Conservation (phyloP, 495 filamentous ascomycete species). For the Aspergillus kassunensis region DNA sequence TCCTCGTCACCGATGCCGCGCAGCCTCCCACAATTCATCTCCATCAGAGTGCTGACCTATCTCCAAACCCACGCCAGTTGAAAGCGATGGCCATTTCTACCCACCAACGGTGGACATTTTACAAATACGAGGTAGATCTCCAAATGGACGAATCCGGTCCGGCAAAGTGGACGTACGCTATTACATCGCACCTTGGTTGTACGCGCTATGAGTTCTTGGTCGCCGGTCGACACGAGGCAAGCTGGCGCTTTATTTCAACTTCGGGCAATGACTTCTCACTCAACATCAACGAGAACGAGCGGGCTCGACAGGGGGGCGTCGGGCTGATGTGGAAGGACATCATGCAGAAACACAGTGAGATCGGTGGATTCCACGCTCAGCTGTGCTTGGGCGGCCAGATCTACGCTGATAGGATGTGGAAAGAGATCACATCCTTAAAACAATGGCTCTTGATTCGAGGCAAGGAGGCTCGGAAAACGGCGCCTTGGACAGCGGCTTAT, state of each 20-base stretch:
- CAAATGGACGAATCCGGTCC: slow-evolving; percentile 79
- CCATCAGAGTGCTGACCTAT: slow-evolving; percentile 85
- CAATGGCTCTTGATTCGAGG: slow-evolving; percentile 91
- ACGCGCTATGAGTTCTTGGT: slow-evolving; percentile 98
- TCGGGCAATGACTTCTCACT: slow-evolving; percentile 93
- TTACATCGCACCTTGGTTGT: slow-evolving; percentile 94
- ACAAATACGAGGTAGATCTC: slow-evolving; percentile 89
- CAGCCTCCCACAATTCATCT: slow-evolving; percentile 96
- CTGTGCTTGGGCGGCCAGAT: slow-evolving; percentile 91
- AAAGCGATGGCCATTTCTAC: slow-evolving; percentile 78
- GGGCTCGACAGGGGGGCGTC: slow-evolving; percentile 76
- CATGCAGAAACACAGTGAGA: slow-evolving; percentile 93
- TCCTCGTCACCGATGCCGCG: slow-evolving; percentile 84
- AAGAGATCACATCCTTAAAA: slow-evolving; percentile 83
- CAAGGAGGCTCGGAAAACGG: slow-evolving; percentile 85
- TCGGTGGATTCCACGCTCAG: slow-evolving; percentile 91
- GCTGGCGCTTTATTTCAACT: slow-evolving; percentile 95
- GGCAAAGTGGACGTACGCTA: slow-evolving; percentile 96
- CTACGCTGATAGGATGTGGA: slow-evolving; percentile 95
- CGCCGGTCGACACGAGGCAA: slow-evolving; percentile 81
- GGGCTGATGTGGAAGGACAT: slow-evolving; percentile 99
- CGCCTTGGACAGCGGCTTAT: slow-evolving; percentile 85
- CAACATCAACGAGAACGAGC: slow-evolving; percentile 78
- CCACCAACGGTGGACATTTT: slow-evolving; percentile 93
- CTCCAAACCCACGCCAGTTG: slow-evolving; percentile 87